phyloP scores from a whole-genome alignment of 2,329 filamentous ascomycete species.

The Westerdykella aurantiaca region DNA sequence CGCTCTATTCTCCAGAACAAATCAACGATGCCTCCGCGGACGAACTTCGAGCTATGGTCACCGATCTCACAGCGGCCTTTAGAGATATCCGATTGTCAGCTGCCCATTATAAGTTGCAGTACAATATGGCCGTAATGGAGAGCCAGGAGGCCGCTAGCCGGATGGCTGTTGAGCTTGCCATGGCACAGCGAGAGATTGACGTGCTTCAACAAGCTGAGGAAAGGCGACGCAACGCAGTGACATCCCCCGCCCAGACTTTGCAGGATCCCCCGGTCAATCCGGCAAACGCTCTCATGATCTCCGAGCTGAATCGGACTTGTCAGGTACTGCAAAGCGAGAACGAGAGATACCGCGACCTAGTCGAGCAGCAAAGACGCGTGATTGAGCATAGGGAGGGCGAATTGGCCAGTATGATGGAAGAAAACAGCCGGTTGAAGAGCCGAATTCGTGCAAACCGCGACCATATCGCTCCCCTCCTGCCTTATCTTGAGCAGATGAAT shows the following conservation, averaged over 20 bases:
- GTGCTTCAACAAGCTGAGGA: constrained; percentile 71
- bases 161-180: constrained; percentile 84
- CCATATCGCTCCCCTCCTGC: constrained; percentile 60
- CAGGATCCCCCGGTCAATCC: constrained; percentile 45
- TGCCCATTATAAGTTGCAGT: constrained; percentile 86
- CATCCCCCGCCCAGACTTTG: constrained; percentile 49
- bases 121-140: constrained; percentile 76
- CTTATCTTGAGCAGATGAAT: constrained; percentile 28
- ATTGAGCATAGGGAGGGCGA: constrained; percentile 75
- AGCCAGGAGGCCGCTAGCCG: constrained; percentile 79
- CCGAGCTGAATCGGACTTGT: constrained; percentile 49
- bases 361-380: constrained; percentile 69
- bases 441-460: constrained; percentile 86
- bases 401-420: constrained; percentile 62
- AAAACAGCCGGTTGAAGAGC: constrained; percentile 70
- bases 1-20: constrained; percentile 46
- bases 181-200: constrained; percentile 83
- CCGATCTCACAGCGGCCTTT: constrained; percentile 48
- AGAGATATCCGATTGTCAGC: constrained; percentile 72
- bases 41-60: constrained; percentile 51
- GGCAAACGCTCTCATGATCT: constrained; percentile 52
- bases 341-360: constrained; percentile 55
- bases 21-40: constrained; percentile 48
- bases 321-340: constrained; percentile 64
- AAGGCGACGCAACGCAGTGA: constrained; percentile 54